Percentiles rank a stretch among this genome's conserved stretches.
These are phyloP conservation scores for Termitomyces sp. DNA, from an alignment of 768 basidiomycete species.

Conservation along the genomic window DNA sequence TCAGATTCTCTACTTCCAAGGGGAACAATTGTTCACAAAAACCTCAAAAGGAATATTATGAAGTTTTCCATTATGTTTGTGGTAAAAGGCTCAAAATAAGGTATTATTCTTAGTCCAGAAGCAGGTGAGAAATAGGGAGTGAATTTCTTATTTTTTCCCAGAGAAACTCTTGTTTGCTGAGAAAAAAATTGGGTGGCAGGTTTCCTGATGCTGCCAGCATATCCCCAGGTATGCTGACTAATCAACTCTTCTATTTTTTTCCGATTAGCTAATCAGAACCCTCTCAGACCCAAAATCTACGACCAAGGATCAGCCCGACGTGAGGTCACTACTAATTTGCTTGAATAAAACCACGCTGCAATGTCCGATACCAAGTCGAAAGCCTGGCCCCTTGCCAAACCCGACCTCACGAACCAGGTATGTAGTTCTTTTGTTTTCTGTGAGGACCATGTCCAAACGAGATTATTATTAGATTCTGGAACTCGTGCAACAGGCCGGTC, in stretches of 20 bases:
- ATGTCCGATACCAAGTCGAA: constrained; percentile 72
- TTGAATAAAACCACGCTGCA: constrained; percentile 15
- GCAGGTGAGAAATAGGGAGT: too few species aligned
- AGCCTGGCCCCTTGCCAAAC: constrained; percentile 86
- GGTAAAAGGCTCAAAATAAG: too few species aligned
- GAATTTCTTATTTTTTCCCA: too few species aligned
- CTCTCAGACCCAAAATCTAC: constrained; percentile 12
- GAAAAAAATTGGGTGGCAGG: too few species aligned
- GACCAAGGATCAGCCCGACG: constrained; percentile 85
- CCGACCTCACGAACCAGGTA: constrained; percentile 86
- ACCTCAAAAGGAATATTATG: too few species aligned
- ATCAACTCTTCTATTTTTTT: constrained; percentile 4
- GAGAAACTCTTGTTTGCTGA: too few species aligned
- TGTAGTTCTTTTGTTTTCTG: constrained; percentile 17
- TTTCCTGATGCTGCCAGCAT: too few species aligned
- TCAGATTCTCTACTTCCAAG: too few species aligned
- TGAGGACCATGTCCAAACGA: constrained; percentile 1
- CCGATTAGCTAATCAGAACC: background rate
- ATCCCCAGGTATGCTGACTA: background rate
- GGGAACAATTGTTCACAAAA: too few species aligned
- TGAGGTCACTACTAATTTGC: constrained; percentile 57
- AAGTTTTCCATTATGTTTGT: too few species aligned
- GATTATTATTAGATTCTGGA: constrained; percentile 71
- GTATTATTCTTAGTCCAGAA: too few species aligned
- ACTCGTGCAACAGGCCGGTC: constrained; percentile 89